These are phyloP conservation scores for Ophiostoma ulmi DNA, from an alignment of 2,329 filamentous ascomycete species.

Conservation along the genomic window DNA sequence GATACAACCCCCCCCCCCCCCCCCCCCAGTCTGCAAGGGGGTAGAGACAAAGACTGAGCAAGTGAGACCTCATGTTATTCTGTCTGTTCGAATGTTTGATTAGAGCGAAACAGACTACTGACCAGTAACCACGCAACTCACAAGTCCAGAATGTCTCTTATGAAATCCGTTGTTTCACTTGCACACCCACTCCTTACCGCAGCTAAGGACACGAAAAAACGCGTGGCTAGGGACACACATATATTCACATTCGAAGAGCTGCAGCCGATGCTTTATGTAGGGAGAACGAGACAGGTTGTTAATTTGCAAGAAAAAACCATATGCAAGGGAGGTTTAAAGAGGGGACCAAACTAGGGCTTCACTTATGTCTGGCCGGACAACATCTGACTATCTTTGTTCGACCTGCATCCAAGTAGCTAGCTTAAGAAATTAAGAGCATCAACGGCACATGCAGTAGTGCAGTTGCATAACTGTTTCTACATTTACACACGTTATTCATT, in stretches of 20 bases:
- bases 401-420: background rate
- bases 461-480: background rate
- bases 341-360: background rate
- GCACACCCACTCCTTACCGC: background rate
- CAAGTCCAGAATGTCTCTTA: background rate
- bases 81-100: background rate
- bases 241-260: background rate
- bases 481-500: background rate
- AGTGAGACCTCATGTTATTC: conserved; percentile 2
- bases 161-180: conserved; percentile 8
- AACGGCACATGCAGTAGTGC: background rate
- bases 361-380: conserved; percentile 6
- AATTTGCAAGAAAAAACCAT: background rate
- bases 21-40: background rate
- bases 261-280: background rate
- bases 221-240: conserved; percentile 5
- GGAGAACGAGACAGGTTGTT: conserved; percentile 5
- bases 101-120: background rate
- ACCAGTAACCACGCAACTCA: background rate
- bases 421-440: background rate
- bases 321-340: background rate
- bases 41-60: background rate
- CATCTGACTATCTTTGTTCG: conserved; percentile 8
- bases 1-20: background rate
- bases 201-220: conserved; percentile 5